These are phyloP conservation scores for Powellomyces hirtus DNA, from an alignment of 192 early-diverging fungal species.

Conservation along the genomic window DNA sequence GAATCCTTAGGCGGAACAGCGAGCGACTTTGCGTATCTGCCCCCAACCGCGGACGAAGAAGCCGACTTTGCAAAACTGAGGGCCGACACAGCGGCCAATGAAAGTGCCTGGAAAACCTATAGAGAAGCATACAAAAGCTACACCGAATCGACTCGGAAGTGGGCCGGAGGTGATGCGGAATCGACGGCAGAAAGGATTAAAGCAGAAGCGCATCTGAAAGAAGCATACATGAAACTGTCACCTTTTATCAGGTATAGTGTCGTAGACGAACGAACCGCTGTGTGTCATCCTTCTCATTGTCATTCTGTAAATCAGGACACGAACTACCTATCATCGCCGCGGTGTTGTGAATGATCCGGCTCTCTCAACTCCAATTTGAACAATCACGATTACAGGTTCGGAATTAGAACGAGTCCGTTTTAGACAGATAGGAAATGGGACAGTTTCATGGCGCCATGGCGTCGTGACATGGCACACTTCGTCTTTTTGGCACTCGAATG, in stretches of 20 bases:
- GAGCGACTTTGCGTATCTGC: slow-evolving; percentile 20
- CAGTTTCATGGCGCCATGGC: too few relatives aligned
- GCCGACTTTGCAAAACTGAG: neutral
- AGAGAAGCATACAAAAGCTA: neutral
- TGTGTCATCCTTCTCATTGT: neutral
- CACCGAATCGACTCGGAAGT: neutral
- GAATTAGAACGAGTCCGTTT: too few relatives aligned
- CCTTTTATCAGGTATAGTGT: slow-evolving; percentile 17
- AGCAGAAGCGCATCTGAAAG: neutral
- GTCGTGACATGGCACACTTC: too few relatives aligned
- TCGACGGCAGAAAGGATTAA: neutral
- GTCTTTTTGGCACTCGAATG: too few relatives aligned
- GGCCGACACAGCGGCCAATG: neutral
- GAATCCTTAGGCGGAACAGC: slow-evolving; percentile 54
- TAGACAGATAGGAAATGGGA: too few relatives aligned
- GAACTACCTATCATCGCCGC: slow-evolving; percentile 12
- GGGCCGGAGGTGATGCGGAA: slow-evolving; percentile 3
- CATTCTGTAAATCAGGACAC: neutral
- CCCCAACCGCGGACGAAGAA: slow-evolving; percentile 8
- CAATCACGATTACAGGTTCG: too few relatives aligned
- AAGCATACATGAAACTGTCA: slow-evolving; percentile 6
- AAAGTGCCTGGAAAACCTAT: slow-evolving; percentile 6
- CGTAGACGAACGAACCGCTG: neutral
- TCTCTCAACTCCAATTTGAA: neutral
- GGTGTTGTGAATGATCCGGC: slow-evolving; percentile 7